Evolutionary conservation across 2,329 filamentous ascomycete species (phyloP), one percentile per base, ranked within the genome.

Genomic region (Scortechinia acanthostroma): DNA sequence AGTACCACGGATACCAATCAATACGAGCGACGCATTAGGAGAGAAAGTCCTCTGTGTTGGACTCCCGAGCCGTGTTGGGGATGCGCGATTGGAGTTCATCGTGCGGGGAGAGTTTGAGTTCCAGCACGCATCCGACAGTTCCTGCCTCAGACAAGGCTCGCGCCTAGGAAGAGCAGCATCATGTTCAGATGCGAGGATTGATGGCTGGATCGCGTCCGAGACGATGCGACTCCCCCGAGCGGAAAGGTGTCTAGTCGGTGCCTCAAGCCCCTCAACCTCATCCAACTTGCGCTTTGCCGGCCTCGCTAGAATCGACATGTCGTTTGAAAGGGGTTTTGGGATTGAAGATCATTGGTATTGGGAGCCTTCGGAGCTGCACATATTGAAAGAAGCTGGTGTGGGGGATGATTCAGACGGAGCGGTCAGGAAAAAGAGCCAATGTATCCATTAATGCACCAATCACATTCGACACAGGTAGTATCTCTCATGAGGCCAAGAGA

Each of bases 1-100:
- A 3, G 83, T 79, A 10, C 86, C 86, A 14, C 83, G 78, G 46
- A 88, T 80, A 2, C 86, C 86, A 19, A 86, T 74, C 16, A 91
- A 69, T 4, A 90, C 75, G 46, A 91, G 79, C 1, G 86, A 88
- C 2, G 83, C 80, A 66, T 86, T 74, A 6, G 70, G 59, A 5
- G 69, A 63, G 54, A 85, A 86, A 51, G 14, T 40, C 35, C 35
- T 49, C 35, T 52, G 42, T 50, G 57, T 35, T 43, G 47, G 50
- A 40, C 55, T 66, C 4, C 55, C 55, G 37, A 53, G 50, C 16
- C 58, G 46, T 4, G 54, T 51, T 3, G 51, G 46, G 3, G 48
- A 40, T 21, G 43, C 43, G 22, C 47, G 42, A 2, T 43, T 42
- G 37, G 52, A 35, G 50, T 55, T 45, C 46, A 20, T 16, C 19